These are phyloP conservation scores for Cenchrus fungigraminus DNA, from an alignment of 176 grass and related monocot genomes.

Conservation along the genomic window DNA sequence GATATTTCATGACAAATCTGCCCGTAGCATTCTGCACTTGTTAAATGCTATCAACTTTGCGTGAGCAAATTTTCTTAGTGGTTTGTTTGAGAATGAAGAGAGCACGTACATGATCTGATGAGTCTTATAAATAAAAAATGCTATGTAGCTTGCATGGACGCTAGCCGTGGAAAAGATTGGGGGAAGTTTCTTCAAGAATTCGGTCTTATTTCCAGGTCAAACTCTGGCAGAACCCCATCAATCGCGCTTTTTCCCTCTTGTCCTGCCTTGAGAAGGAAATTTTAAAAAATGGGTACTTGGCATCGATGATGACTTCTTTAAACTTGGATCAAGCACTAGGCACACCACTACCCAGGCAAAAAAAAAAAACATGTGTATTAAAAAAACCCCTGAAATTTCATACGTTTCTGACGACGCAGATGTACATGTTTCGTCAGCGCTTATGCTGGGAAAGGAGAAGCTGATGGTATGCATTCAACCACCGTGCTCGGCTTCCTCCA, in stretches of 20 bases:
- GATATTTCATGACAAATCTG: background rate
- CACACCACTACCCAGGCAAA: background rate
- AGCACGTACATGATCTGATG: background rate
- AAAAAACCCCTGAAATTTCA: background rate
- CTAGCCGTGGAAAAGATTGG: slow-evolving; percentile 8
- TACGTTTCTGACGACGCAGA: background rate
- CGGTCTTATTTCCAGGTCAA: slow-evolving; percentile 14
- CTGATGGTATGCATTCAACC: background rate
- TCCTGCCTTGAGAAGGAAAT: background rate
- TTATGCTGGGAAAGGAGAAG: slow-evolving; percentile 17
- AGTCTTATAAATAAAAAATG: background rate
- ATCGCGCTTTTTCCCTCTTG: background rate
- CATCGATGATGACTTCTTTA: background rate
- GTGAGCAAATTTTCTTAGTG: background rate
- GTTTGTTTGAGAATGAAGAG: background rate
- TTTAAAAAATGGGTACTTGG: background rate
- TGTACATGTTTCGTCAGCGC: slow-evolving; percentile 34
- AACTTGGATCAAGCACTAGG: background rate
- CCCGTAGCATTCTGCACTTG: background rate
- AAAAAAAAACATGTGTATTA: background rate
- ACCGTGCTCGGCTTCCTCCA: background rate
- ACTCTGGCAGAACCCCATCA: slow-evolving; percentile 8
- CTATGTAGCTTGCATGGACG: background rate
- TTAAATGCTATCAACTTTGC: background rate
- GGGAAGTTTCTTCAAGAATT: background rate